Conservation (phyloP, 208 protist genomes). For the Phytomonas sp. region DNA sequence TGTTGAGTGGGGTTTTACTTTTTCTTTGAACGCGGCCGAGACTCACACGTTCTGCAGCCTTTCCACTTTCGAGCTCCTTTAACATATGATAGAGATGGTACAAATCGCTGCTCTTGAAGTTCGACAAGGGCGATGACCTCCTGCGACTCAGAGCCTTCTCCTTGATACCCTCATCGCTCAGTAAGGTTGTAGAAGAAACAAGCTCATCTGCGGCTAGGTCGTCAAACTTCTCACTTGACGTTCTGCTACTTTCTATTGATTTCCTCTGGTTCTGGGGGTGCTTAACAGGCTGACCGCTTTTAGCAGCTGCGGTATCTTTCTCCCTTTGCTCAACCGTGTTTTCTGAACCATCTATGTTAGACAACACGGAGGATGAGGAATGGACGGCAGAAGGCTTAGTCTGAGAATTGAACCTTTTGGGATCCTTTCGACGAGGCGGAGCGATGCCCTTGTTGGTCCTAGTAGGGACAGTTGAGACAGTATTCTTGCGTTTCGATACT, state of each 20-base stretch:
- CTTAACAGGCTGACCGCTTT: background rate
- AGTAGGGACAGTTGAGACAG: background rate
- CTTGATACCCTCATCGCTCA: background rate
- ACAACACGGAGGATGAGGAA: background rate
- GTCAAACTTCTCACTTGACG: background rate
- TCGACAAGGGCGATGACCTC: background rate
- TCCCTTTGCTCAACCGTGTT: background rate
- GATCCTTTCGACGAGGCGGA: background rate
- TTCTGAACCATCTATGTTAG: background rate
- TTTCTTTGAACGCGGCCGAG: background rate
- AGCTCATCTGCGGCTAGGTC: background rate
- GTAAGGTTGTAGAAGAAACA: background rate
- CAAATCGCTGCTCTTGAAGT: background rate
- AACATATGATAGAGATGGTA: background rate
- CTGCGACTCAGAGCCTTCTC: background rate
- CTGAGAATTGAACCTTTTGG: background rate
- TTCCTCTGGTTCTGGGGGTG: background rate
- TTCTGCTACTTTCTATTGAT: background rate
- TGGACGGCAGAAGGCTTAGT: background rate
- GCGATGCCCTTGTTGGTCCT: background rate
- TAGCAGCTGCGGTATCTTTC: background rate
- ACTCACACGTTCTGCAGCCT: background rate
- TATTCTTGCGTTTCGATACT: background rate
- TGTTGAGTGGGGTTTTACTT: background rate
- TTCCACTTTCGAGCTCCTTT: background rate